Conservation (phyloP, 2,329 filamentous ascomycete genomes). For the Rhynchosporium secalis region DNA sequence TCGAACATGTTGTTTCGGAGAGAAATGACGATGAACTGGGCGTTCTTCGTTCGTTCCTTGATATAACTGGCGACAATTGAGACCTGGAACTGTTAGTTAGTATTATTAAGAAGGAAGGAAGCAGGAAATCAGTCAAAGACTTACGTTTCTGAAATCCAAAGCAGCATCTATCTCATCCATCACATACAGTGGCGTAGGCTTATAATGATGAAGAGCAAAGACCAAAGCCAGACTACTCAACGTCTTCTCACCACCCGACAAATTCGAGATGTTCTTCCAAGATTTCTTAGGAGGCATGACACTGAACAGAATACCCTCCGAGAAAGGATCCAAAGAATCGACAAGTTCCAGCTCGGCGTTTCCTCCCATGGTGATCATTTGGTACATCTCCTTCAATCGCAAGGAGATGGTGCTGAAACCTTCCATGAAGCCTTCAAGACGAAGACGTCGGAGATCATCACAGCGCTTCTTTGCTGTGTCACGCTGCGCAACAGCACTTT, state of each 20-base stretch:
- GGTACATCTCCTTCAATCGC: constrained; percentile 98
- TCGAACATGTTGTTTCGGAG: constrained; percentile 99
- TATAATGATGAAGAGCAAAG: constrained; percentile 98
- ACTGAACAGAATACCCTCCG: constrained; percentile 92
- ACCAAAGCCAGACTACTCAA: constrained; percentile 89
- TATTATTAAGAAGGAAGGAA: background rate
- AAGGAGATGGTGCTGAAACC: constrained; percentile 93
- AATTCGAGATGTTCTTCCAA: constrained; percentile 98
- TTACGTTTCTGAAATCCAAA: constrained; percentile 94
- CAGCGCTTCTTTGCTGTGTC: constrained; percentile 89
- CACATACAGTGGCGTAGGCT: constrained; percentile 94
- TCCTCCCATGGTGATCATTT: constrained; percentile 99
- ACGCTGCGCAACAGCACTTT: constrained; percentile 72
- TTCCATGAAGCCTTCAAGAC: constrained; percentile 97
- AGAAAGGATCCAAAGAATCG: constrained; percentile 93
- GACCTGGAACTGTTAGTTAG: constrained; percentile 55
- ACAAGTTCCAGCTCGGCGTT: constrained; percentile 97
- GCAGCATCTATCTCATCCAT: constrained; percentile 99
- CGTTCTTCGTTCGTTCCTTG: constrained; percentile 98
- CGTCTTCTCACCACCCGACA: constrained; percentile 97
- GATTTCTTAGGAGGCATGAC: constrained; percentile 99
- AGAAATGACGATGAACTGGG: constrained; percentile 98
- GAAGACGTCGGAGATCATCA: constrained; percentile 85
- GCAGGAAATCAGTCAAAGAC: constrained; percentile 42
- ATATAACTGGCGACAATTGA: constrained; percentile 99